phyloP scores from a whole-genome alignment of 1,284 basidiomycete species.

The Ceratobasidium sp. region DNA sequence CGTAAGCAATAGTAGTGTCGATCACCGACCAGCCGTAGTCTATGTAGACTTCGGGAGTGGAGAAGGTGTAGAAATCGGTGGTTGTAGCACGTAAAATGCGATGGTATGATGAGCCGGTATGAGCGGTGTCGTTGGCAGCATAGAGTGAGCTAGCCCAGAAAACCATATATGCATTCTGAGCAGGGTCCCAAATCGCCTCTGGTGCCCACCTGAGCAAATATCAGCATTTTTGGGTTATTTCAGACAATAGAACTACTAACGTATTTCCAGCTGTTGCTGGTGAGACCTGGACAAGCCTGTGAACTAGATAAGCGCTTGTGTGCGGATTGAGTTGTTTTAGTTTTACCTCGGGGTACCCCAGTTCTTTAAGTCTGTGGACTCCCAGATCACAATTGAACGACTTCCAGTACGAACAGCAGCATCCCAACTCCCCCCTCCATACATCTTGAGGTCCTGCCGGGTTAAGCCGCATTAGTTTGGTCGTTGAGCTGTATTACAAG shows the following conservation, averaged over 20 bases:
- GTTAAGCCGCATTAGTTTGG: too few species aligned
- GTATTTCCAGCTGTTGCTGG: constrained; percentile 25
- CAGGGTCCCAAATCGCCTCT: constrained; percentile 31
- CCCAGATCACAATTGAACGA: constrained; percentile 41
- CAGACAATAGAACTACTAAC: neutral
- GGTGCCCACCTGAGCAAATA: constrained; percentile 41
- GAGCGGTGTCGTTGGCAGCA: constrained; percentile 37
- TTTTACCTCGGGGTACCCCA: constrained; percentile 25
- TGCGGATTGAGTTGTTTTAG: too few species aligned
- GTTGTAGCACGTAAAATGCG: constrained; percentile 41
- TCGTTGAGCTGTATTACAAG: too few species aligned
- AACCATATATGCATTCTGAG: constrained; percentile 24
- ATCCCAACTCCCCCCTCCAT: too few species aligned
- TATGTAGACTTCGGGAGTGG: constrained; percentile 38
- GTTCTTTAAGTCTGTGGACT: constrained; percentile 35
- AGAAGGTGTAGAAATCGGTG: constrained; percentile 35
- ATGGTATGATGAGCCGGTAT: constrained; percentile 35
- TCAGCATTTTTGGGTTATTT: constrained; percentile 21
- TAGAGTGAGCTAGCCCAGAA: constrained; percentile 39
- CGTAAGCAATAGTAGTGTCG: constrained; percentile 26
- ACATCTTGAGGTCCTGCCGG: too few species aligned
- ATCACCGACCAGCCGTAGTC: constrained; percentile 35
- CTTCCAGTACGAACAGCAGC: constrained; percentile 33
- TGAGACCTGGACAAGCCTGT: constrained; percentile 34
- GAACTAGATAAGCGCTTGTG: too few species aligned